phyloP scores from a whole-genome alignment of 768 basidiomycete genomes.

The Harrya chromipes region DNA sequence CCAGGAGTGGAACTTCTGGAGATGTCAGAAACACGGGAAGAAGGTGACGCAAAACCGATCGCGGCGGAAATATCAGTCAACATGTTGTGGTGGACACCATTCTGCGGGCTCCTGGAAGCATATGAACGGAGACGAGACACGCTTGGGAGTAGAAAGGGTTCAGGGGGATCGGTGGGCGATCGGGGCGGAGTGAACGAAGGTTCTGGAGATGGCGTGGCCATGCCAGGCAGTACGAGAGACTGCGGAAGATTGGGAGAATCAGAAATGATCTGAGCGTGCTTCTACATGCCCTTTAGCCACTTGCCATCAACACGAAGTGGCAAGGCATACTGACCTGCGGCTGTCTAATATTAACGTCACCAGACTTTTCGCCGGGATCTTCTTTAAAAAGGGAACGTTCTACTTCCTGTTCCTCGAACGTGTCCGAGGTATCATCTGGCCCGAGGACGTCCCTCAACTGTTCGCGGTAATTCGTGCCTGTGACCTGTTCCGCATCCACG shows the following conservation, averaged over 20 bases:
- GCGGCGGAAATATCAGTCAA: slow-evolving; percentile 44
- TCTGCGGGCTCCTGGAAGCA: slow-evolving; percentile 44
- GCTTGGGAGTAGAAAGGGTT: slow-evolving; percentile 67
- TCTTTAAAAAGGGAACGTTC: slow-evolving; percentile 45
- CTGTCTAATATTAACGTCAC: slow-evolving; percentile 19
- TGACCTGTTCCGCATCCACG: slow-evolving; percentile 49
- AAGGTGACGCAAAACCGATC: slow-evolving; percentile 48
- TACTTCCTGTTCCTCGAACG: slow-evolving; percentile 44
- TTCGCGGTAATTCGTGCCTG: slow-evolving; percentile 56
- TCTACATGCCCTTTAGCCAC: slow-evolving; percentile 26
- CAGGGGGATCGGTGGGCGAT: slow-evolving; percentile 23
- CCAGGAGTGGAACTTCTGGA: slow-evolving; percentile 67
- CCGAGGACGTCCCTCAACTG: slow-evolving; percentile 73
- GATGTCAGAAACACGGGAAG: slow-evolving; percentile 67
- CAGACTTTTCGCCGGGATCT: slow-evolving; percentile 31
- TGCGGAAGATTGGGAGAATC: slow-evolving; percentile 40
- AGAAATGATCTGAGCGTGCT: slow-evolving; percentile 37
- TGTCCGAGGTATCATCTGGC: slow-evolving; percentile 53
- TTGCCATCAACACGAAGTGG: slow-evolving; percentile 17
- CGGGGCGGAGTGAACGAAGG: not conserved
- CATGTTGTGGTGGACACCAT: slow-evolving; percentile 41
- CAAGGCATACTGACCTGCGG: slow-evolving; percentile 31
- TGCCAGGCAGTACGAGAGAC: slow-evolving; percentile 30
- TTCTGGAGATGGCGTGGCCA: slow-evolving; percentile 37
- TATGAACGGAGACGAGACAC: slow-evolving; percentile 78